Base-by-base conservation (phyloP, 2,329 filamentous ascomycete species). In the Dryadomyces quercus-mongolicae region DNA sequence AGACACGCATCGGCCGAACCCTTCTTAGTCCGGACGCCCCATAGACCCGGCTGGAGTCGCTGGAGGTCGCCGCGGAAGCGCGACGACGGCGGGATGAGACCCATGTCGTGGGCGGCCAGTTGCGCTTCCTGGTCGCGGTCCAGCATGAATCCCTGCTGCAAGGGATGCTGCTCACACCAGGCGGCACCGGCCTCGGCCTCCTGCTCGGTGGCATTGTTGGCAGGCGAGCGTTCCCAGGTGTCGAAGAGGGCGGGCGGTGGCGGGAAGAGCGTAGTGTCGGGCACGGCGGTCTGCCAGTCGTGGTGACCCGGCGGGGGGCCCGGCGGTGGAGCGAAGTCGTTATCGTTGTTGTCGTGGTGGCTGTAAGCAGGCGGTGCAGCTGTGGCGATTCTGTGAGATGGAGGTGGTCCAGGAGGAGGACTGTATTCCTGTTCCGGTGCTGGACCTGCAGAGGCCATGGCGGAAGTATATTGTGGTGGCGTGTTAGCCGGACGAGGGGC, bases 251-350 rank as follows among this genome's bases (percentile, higher is more conserved):
- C 77, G 0, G 86, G 86, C 1, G 86, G 86, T 0, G 85, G 85
- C 1, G 86, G 86, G 46, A 90, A 79, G 10, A 86, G 74, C 1
- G 84, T 74, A 1, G 81, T 88, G 65, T 90, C 86, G 0, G 86
- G 85, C 1, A 89, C 84, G 3, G 82, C 78, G 7, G 76, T 64
- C 60, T 82, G 74, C 86, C 86, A 90, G 67, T 86, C 81, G 64
- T 89, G 85, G 34, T 59, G 38, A 15, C 45, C 62, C 3, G 71
- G 68, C 0, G 66, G 71, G 12, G 65, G 69, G 16, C 65, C 67
- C 5, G 63, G 56, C 0, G 66, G 64, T 2, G 66, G 62, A 1
- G 61, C 62, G 51, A 64, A 65, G 53, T 60, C 58, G n/a, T 52
- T 49, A 52, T 60, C 58, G n/a, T 52, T 49, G 25, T 4, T 4